Conservation (phyloP, 2,329 filamentous ascomycete species). For the Coniochaeta ligniaria region DNA sequence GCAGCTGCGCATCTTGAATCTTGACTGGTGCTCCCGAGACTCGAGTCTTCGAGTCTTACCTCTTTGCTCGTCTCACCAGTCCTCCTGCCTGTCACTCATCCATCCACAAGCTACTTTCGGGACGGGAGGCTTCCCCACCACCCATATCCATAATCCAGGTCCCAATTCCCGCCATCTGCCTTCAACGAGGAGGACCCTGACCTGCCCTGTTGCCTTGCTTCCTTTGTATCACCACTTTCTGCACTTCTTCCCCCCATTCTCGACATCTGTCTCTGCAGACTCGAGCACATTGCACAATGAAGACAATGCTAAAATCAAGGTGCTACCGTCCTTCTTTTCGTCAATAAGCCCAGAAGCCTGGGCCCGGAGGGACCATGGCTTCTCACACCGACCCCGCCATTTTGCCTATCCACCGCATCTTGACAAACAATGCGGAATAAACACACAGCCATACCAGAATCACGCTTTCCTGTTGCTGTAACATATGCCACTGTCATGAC, state of each 20-base stretch:
- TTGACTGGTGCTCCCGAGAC: not conserved
- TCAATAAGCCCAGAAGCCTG: not conserved
- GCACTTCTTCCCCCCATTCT: not conserved
- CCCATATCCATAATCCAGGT: not conserved
- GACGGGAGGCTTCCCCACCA: not conserved
- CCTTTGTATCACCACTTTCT: not conserved
- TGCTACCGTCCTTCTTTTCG: conserved; percentile 7
- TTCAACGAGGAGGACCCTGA: not conserved
- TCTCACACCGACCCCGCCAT: not conserved
- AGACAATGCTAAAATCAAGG: conserved; percentile 39
- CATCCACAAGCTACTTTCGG: not conserved
- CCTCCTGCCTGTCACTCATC: not conserved
- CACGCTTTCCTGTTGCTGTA: conserved; percentile 2
- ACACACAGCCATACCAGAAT: not conserved
- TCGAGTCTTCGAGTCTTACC: not conserved
- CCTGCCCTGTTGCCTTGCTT: not conserved
- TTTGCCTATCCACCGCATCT: not conserved
- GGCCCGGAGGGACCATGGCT: not conserved
- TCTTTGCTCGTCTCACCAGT: not conserved
- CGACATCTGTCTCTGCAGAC: conserved; percentile 12
- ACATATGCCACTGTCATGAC: conserved; percentile 2
- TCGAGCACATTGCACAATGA: conserved; percentile 20
- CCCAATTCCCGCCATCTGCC: not conserved
- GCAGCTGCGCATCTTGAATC: not conserved
- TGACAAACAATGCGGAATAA: not conserved